Conservation (phyloP, 2,329 filamentous ascomycete species). For the Chalaropsis ovoidea region DNA sequence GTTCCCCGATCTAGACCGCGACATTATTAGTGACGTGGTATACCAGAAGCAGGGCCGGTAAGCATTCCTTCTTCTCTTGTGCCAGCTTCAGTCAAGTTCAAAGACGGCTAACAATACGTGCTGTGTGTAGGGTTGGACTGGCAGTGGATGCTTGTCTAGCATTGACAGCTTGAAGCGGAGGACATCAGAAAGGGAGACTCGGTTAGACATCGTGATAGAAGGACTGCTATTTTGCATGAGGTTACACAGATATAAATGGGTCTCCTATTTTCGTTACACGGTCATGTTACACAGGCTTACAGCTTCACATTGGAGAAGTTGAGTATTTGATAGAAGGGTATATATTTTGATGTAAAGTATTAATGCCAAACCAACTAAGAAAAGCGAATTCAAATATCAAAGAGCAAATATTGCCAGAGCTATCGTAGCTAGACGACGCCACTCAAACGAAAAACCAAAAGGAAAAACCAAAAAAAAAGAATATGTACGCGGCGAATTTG, state of each 20-base stretch:
- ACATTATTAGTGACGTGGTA: constrained; percentile 94
- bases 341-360: constrained; percentile 16
- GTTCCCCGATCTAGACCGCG: constrained; percentile 90
- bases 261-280: not conserved
- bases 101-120: constrained; percentile 28
- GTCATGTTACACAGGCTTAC: not conserved
- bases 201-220: not conserved
- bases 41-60: constrained; percentile 89
- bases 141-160: constrained; percentile 81
- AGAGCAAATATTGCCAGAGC: not conserved
- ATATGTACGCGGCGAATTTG: constrained; percentile 5
- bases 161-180: constrained; percentile 39
- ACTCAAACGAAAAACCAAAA: not conserved
- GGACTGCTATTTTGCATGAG: not conserved
- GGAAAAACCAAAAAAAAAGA: not conserved
- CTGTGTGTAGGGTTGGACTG: constrained; percentile 58
- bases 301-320: not conserved
- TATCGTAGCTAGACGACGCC: not conserved
- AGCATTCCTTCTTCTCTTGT: constrained; percentile 33
- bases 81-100: constrained; percentile 19
- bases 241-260: not conserved
- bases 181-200: not conserved
- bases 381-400: not conserved
- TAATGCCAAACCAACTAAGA: constrained; percentile 1
- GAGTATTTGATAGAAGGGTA: constrained; percentile 13